These are phyloP conservation scores for Venturiaceae sp. DNA, from an alignment of 2,329 filamentous ascomycete genomes.

Conservation along the genomic window DNA sequence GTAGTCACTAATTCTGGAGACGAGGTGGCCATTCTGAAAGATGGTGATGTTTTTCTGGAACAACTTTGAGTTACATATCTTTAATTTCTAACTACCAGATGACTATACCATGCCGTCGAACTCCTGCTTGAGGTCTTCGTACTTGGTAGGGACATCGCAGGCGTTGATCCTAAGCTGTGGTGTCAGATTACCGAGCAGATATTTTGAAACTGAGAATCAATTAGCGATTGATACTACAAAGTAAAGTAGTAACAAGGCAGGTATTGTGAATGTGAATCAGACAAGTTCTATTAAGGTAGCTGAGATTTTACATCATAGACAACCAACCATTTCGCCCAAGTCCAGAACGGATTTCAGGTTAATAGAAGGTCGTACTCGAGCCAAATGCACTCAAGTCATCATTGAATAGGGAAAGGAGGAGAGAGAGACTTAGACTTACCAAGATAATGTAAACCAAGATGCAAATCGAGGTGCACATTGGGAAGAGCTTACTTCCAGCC, in stretches of 20 bases:
- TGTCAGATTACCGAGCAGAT: not conserved
- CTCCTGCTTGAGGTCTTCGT: constrained; percentile 68
- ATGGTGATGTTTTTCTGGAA: constrained; percentile 72
- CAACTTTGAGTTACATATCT: constrained; percentile 30
- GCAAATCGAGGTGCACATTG: constrained; percentile 8
- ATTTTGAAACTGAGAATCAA: not conserved
- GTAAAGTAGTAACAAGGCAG: not conserved
- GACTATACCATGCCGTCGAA: constrained; percentile 77
- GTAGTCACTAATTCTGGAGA: constrained; percentile 93
- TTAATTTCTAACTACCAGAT: constrained; percentile 26
- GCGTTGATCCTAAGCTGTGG: constrained; percentile 68
- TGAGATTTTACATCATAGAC: constrained; percentile 98
- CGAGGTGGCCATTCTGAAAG: constrained; percentile 86
- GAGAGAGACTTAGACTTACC: constrained; percentile 22
- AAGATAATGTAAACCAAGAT: constrained; percentile 11
- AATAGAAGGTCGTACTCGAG: constrained; percentile 79
- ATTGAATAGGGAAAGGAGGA: constrained; percentile 37
- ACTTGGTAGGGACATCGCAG: constrained; percentile 87
- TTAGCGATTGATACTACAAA: not conserved
- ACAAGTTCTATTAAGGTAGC: constrained; percentile 89
- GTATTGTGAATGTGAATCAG: constrained; percentile 46
- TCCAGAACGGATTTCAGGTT: constrained; percentile 68
- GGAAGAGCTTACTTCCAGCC: constrained; percentile 78
- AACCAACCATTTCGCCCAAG: constrained; percentile 47
- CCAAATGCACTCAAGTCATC: constrained; percentile 99